Percentiles rank a stretch among this genome's conserved stretches.
phyloP scores from a whole-genome alignment of 768 basidiomycete species.

The Hemileccinum impolitum region DNA sequence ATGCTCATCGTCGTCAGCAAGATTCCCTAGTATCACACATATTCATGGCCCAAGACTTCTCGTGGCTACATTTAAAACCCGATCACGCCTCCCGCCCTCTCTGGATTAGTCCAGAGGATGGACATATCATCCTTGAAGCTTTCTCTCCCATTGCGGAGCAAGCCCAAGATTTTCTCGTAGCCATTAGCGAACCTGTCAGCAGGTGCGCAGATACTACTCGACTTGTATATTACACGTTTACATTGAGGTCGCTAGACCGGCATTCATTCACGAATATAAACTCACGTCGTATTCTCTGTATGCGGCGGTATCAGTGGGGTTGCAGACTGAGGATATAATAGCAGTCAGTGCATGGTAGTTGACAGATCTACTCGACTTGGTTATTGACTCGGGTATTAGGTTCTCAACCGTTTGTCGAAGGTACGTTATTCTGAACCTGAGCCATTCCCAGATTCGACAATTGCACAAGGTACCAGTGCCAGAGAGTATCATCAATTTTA shows the following conservation, averaged over 20 bases:
- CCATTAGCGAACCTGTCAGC: constrained; percentile 98
- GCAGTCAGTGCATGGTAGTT: constrained; percentile 58
- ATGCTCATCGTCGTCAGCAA: constrained; percentile 68
- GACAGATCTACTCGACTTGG: constrained; percentile 19
- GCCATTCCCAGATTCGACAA: constrained; percentile 4
- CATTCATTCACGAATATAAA: constrained; percentile 99
- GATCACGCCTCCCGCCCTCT: constrained; percentile 92
- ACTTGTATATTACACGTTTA: constrained; percentile 29
- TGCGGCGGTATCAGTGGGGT: constrained; percentile 96
- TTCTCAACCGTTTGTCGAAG: constrained; percentile 80
- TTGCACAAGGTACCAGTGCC: constrained; percentile 81
- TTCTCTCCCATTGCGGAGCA: constrained; percentile 98
- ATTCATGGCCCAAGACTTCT: constrained; percentile 83
- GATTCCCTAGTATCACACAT: constrained; percentile 77
- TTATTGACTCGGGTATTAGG: constrained; percentile 45
- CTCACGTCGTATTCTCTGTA: constrained; percentile 97
- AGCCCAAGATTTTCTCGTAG: constrained; percentile 97
- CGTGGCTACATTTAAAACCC: constrained; percentile 79
- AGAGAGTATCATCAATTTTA: constrained; percentile 78
- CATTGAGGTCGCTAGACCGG: constrained; percentile 57
- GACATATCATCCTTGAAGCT: constrained; percentile 93
- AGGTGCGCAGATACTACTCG: constrained; percentile 56
- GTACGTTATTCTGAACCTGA: constrained; percentile 23
- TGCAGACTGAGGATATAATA: constrained; percentile 98
- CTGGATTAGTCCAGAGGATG: constrained; percentile 94